These are phyloP conservation scores for Suillus americanus DNA, from an alignment of 768 basidiomycete genomes.

Conservation along the genomic window DNA sequence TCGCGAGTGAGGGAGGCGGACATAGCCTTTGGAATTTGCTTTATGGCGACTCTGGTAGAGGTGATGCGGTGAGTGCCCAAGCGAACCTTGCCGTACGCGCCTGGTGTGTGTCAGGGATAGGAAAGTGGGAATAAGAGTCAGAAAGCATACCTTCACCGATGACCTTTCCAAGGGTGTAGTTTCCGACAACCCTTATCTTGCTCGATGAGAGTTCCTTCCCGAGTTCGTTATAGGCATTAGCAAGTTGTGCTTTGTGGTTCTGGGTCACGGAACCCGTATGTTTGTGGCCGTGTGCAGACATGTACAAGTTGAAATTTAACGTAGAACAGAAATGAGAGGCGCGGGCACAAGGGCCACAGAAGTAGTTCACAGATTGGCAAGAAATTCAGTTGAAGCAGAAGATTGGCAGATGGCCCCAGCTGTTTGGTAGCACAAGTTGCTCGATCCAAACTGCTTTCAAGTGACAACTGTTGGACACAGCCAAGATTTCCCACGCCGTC, in stretches of 20 bases:
- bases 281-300: conserved; percentile 59
- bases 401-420: background rate
- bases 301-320: conserved; percentile 32
- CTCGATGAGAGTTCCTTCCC: conserved; percentile 93
- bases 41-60: conserved; percentile 90
- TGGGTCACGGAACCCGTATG: conserved; percentile 60
- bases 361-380: conserved; percentile 19
- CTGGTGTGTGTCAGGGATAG: conserved; percentile 38
- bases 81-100: conserved; percentile 94
- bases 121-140: conserved; percentile 1
- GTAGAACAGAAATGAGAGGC: conserved; percentile 34
- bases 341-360: conserved; percentile 33
- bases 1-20: conserved; percentile 92
- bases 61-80: conserved; percentile 93
- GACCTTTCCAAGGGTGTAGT: conserved; percentile 90
- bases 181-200: conserved; percentile 89
- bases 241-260: conserved; percentile 87
- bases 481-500: background rate
- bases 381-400: conserved; percentile 9
- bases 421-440: background rate
- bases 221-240: conserved; percentile 94
- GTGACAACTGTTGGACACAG: background rate
- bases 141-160: conserved; percentile 84
- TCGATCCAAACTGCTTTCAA: background rate
- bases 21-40: conserved; percentile 95